Conservation (phyloP, 1,284 basidiomycete species). For the Puccinia brachypodii region DNA sequence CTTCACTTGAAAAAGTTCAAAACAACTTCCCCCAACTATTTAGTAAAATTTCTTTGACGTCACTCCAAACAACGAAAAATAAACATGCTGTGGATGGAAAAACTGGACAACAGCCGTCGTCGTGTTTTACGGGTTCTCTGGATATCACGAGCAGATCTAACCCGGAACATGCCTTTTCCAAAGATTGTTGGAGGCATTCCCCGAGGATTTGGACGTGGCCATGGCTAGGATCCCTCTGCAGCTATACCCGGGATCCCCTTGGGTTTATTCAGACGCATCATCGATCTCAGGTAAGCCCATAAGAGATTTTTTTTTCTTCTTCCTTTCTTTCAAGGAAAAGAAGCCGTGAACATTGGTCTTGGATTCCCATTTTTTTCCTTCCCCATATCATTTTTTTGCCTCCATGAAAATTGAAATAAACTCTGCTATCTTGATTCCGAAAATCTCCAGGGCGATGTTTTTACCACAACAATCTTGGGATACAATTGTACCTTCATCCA, state of each 20-base stretch:
- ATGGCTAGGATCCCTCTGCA: conserved; percentile 40
- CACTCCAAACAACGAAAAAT: neutral
- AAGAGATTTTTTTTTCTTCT: no score
- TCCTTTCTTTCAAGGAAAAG: neutral
- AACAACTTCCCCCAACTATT: neutral
- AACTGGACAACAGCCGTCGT: neutral
- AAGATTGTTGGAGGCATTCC: neutral
- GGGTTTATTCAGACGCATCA: conserved; percentile 28
- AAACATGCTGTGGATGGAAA: neutral
- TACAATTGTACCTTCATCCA: conserved; percentile 47
- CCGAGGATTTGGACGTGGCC: conserved; percentile 41
- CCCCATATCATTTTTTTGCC: neutral
- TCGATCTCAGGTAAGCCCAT: conserved; percentile 28
- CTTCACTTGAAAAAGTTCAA: conserved; percentile 3
- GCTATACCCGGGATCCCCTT: conserved; percentile 43
- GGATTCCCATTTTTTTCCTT: neutral
- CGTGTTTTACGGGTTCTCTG: neutral
- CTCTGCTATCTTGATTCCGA: neutral
- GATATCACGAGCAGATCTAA: neutral
- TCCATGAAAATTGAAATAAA: neutral
- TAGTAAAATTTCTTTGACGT: neutral
- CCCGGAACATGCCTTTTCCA: neutral
- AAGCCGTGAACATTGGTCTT: neutral
- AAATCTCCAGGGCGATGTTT: conserved; percentile 34
- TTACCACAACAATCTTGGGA: conserved; percentile 45